Conservation (phyloP, 1,139 yeast genomes). For the Yamadazyma atlantica region DNA sequence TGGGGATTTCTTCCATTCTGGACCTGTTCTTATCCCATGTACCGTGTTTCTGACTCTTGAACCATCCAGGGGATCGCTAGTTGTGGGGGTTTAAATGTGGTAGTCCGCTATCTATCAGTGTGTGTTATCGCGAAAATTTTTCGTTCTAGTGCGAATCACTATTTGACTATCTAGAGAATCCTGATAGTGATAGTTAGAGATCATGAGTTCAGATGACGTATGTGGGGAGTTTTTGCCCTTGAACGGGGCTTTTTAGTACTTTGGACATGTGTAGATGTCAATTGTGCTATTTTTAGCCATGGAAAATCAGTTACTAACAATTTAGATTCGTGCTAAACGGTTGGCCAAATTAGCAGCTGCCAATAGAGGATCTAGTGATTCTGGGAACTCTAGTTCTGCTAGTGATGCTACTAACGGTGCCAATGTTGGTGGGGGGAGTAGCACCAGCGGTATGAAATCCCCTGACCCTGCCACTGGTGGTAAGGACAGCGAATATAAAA, state of each 20-base stretch:
- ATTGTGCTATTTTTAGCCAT: background rate
- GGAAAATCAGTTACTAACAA: conserved; percentile 18
- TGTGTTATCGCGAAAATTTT: background rate
- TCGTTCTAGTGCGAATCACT: background rate
- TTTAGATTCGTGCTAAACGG: conserved; percentile 55
- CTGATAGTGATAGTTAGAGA: background rate
- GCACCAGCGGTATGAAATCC: no score
- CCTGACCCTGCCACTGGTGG: background rate
- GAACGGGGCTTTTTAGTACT: background rate
- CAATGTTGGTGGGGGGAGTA: background rate
- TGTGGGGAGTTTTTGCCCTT: conserved; percentile 9
- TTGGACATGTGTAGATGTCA: background rate
- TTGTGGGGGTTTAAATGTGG: no score
- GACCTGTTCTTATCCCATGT: background rate
- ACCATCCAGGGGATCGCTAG: no score
- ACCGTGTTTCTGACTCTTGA: background rate
- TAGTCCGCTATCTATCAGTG: no score
- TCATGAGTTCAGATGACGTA: conserved; percentile 25
- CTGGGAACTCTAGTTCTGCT: background rate
- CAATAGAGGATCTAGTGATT: background rate
- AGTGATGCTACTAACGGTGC: background rate
- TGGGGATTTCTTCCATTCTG: conserved; percentile 17
- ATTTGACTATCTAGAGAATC: background rate
- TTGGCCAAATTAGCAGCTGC: conserved; percentile 47
- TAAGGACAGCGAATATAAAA: background rate